Percentiles rank a stretch among this genome's conserved stretches.
phyloP scores from a whole-genome alignment of 108 stramenopile species.

The Mayamaea pseudoterrestris region DNA sequence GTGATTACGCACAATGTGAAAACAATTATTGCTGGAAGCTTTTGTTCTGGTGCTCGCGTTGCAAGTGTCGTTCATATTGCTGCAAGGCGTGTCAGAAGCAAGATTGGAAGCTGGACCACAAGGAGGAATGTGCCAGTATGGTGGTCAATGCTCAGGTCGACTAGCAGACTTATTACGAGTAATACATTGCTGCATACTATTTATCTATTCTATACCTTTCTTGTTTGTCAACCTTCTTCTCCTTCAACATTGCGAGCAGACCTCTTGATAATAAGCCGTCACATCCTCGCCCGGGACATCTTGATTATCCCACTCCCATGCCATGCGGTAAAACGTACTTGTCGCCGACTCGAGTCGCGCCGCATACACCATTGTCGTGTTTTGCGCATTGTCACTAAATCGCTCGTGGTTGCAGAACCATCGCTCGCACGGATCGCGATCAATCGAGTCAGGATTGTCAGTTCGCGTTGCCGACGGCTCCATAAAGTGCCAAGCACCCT shows the following conservation, averaged over 20 bases:
- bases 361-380: constrained; percentile 43
- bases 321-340: constrained; percentile 48
- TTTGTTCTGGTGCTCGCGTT: no score
- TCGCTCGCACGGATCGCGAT: constrained; percentile 62
- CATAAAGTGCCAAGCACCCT: constrained; percentile 60
- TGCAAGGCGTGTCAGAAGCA: no score
- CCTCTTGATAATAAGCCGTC: constrained; percentile 40
- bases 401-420: constrained; percentile 75
- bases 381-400: constrained; percentile 17
- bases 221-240: no score
- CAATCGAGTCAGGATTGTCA: constrained; percentile 40
- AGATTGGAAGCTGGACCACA: no score
- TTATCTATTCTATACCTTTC: no score
- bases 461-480: constrained; percentile 57
- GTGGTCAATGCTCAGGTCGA: no score
- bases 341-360: constrained; percentile 37
- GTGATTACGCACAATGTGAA: no score
- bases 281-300: constrained; percentile 67
- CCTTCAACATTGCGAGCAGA: constrained; percentile 49
- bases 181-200: no score
- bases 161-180: no score
- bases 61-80: no score
- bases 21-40: no score
- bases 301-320: constrained; percentile 64
- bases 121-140: no score